Evolutionary conservation across 805 yeast genomes (phyloP), one percentile per base, ranked within the genome.

Genomic region (Cyberlindnera samutprakarnensis): DNA sequence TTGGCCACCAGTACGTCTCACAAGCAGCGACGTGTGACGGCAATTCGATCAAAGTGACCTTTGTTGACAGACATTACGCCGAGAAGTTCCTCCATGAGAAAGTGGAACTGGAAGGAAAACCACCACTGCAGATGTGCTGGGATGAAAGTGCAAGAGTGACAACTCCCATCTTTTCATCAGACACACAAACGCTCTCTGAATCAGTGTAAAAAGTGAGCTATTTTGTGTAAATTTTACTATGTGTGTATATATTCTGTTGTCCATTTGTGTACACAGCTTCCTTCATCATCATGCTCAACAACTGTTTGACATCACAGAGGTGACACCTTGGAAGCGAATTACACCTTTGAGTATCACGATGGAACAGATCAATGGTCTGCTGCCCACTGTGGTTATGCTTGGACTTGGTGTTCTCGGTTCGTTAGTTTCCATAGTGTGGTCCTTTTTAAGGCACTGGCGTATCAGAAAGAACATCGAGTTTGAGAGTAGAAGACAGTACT

Each of bases 51-150:
- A 36, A 35, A 20, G 22, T 50, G 18, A 46, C 46, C 12, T 50
- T 50, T 33, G 41, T 33, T 19, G 41, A 42, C 18, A 42, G 55
- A 33, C 42, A 33, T 18, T 13, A 14, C 14, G 55, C 53, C 18
- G 51, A 48, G 23, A 44, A 35, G 27, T 50, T 50, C 32, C 31
- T 41, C 6, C 34, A 20, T n/a, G 38, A 34, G 11, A 29, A 31
- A 8, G n/a, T 42, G 4, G 41, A 37, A 14, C 21, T 40, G 29
- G 34, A 21, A 13, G 36, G 30, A 15, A 26, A 27, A 30, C 34
- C 28, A 13, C 31, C 21, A 8, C 42, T 31, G 24, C 29, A 33
- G 12, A 40, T 39, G 18, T 36, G 28, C 23, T 49, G 53, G 54
- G 50, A 48, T 28, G 49, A 49, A 20, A 18, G 40, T 12, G 28